Base-by-base conservation (phyloP, 2,329 filamentous ascomycete genomes). In the Sclerotinia minor region DNA sequence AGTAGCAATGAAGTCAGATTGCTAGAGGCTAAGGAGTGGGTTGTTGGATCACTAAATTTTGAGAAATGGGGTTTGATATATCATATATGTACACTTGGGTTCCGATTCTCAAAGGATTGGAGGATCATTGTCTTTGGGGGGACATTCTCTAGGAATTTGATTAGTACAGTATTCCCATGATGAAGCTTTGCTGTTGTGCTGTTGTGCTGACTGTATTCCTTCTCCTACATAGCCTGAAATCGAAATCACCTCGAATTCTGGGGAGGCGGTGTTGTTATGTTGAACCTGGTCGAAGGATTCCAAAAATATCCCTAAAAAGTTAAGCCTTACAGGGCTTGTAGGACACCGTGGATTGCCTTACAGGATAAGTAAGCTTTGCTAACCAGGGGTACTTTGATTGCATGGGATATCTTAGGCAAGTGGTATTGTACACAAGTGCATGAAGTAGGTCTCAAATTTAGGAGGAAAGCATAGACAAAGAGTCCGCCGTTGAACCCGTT, bases 221-320 rank as follows among this genome's bases (percentile, higher is more conserved):
- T 38, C 35, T 24, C 21, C 21, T 9, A 35, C 44, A 21, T 49
- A 19, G 4, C 29, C 5, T 32, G 15, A 24, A 21, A n/a, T 50
- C n/a, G 13, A 61, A n/a, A 50, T 17, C 11, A 24, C 32, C 58
- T 13, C 45, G 41, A 61, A 15, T 61, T 26, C 2, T 21, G 21
- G 24, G 21, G 47, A 65, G 38, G 50, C 50, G 38, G 63, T 59
- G 52, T 61, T 61, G 21, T 38, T 61, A 21, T 65, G 24, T 3
- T 13, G 38, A 24, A 13, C 26, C 26, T 21, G 8, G 52, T 38
- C 29, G 38, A 35, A 65, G 52, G 63, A 58, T 58, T 65, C 63
- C n/a, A 41, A 5, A 6, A 41, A 50, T 32, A 64, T 38, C 50
- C 24, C 61, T 41, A 64, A 54, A 54, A 44, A 41, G 47, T 54